Base-by-base conservation (phyloP, 805 yeast genomes). In the Kuraishia floccosa region DNA sequence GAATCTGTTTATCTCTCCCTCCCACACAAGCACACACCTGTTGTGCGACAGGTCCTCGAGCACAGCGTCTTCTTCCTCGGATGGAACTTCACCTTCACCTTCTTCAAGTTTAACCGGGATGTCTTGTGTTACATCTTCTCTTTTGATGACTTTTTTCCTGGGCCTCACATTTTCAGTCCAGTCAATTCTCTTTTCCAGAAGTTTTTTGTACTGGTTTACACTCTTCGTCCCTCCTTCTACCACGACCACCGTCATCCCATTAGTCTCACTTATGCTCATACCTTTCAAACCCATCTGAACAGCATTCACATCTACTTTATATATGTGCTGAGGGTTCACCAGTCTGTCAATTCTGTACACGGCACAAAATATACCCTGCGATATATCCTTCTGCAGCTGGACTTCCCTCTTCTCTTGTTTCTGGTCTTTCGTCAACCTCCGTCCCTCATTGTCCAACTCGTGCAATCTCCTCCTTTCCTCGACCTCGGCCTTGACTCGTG, bases 261-360 rank as follows among this genome's bases (percentile, higher is more conserved):
- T 51, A 2, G 63, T 56, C 15, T 67, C 49, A 3, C 61, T 48
- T 3, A 77, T 43, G 35, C 76, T 65, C 17, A 72, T 59, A 0
- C 98, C 99, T 3, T 59, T 61, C 17, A 87, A 52, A 2, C 60
- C 67, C 29, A 73, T 49, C 47, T 89, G 89, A 39, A 73, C 73
- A 1, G 95, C 94, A 50, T 85, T 85, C 37, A 68, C 70, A 43
- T 84, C 87, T 6, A 87, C 66, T 45, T 86, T 82, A 53, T 60
- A 86, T 28, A 68, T 55, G 39, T 83, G 82, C 38, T 76, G 75
- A 0, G 81, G 78, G 49, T 77, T 76, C 2, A 60, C 56, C 9
- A 83, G 50, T 27, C 62, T 52, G 14, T 62, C 54, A 10, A 86
- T 59, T 12, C 60, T 55, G 48, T 75, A 85, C 1, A 81, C 85